Conservation (phyloP, 345 rosid genomes). For the Hibiscus tridactylites region DNA sequence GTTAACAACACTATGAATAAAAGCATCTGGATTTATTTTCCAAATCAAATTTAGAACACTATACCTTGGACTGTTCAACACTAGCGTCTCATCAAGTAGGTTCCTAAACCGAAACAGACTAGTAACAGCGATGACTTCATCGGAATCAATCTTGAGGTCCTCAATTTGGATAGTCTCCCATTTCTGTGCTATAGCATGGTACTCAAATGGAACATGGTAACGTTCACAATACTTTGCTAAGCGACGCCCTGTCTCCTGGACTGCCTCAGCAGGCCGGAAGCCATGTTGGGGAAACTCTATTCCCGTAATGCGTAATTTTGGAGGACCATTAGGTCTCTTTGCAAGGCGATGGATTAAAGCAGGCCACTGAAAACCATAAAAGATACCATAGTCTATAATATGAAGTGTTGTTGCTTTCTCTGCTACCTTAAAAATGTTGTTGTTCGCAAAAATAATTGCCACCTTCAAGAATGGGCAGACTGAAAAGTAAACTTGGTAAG, state of each 20-base stretch:
- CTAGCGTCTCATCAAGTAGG: slow-evolving; percentile 39
- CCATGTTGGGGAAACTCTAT: slow-evolving; percentile 43
- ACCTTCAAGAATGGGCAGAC: slow-evolving; percentile 29
- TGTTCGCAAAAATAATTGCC: slow-evolving; percentile 25
- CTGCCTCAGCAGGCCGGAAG: slow-evolving; percentile 33
- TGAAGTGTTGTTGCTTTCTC: slow-evolving; percentile 30
- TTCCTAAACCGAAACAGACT: slow-evolving; percentile 25
- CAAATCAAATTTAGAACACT: slow-evolving; percentile 21
- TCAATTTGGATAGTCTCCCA: slow-evolving; percentile 36
- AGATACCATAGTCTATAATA: slow-evolving; percentile 44
- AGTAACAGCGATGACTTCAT: slow-evolving; percentile 41
- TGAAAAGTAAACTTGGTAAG: slow-evolving; percentile 21
- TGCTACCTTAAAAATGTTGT: slow-evolving; percentile 23
- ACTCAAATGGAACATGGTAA: slow-evolving; percentile 38
- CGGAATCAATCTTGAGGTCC: slow-evolving; percentile 24
- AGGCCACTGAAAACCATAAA: slow-evolving; percentile 50
- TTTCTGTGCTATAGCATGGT: slow-evolving; percentile 29
- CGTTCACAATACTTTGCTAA: slow-evolving; percentile 40
- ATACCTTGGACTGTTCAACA: slow-evolving; percentile 29
- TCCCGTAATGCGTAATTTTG: slow-evolving; percentile 45
- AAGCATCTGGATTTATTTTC: slow-evolving; percentile 31
- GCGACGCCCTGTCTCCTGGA: slow-evolving; percentile 34
- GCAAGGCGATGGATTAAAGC: slow-evolving; percentile 36
- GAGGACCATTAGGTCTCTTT: slow-evolving; percentile 20
- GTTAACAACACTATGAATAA: slow-evolving; percentile 18